Conservation (phyloP, 352 stramenopile genomes). For the Globisporangium cederbergense region DNA sequence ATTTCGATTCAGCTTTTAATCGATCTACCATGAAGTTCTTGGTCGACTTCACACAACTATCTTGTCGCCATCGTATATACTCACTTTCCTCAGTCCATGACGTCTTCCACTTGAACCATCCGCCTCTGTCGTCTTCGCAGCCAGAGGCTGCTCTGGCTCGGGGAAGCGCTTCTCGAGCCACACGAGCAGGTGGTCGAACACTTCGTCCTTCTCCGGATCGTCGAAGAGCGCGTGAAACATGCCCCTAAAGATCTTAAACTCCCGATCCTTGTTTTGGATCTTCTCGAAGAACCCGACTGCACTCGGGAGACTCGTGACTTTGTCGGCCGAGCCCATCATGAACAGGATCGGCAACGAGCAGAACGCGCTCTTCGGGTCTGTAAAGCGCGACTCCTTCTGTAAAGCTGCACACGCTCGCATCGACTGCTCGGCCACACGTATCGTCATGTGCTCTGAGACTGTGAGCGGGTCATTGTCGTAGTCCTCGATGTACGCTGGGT, state of each 20-base stretch:
- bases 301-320: slow-evolving; percentile 40
- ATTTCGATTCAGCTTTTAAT: too few relatives aligned
- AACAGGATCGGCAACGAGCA: slow-evolving; percentile 24
- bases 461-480: slow-evolving; percentile 4
- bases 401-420: slow-evolving; percentile 31
- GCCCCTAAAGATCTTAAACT: slow-evolving; percentile 45
- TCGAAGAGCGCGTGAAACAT: slow-evolving; percentile 57
- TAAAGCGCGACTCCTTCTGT: slow-evolving; percentile 24
- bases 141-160: too few relatives aligned
- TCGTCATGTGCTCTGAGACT: slow-evolving; percentile 28
- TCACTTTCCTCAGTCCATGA: too few relatives aligned
- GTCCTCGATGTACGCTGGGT: slow-evolving; percentile 26
- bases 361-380: slow-evolving; percentile 23
- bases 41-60: too few relatives aligned
- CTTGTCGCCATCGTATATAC: too few relatives aligned
- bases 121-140: too few relatives aligned
- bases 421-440: slow-evolving; percentile 33
- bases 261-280: slow-evolving; percentile 38
- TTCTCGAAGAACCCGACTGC: slow-evolving; percentile 39
- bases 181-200: slow-evolving; percentile 27
- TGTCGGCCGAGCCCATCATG: slow-evolving; percentile 41
- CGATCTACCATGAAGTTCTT: too few relatives aligned
- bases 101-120: too few relatives aligned
- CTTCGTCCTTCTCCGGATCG: slow-evolving; percentile 46
- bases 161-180: slow-evolving; percentile 30